Conservation (phyloP, 371 early-diverging fungal species). For the Actinomortierella wolfii region DNA sequence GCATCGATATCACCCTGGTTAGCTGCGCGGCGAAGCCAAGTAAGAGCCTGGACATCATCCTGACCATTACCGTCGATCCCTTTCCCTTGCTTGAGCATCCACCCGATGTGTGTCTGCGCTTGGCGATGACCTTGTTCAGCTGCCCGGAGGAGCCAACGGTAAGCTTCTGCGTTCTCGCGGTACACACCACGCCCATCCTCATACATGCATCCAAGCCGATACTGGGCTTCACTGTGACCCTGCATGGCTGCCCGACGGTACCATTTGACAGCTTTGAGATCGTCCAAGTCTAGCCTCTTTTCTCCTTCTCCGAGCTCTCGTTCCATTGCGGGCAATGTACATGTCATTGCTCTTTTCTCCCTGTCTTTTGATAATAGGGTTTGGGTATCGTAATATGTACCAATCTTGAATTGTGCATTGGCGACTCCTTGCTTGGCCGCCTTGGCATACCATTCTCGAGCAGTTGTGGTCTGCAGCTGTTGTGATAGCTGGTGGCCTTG, state of each 20-base stretch:
- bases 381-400: no score
- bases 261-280: constrained; percentile 78
- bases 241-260: constrained; percentile 75
- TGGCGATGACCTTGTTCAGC: constrained; percentile 46
- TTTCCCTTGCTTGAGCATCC: no score
- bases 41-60: no score
- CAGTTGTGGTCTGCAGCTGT: no score
- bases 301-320: no score
- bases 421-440: constrained; percentile 65
- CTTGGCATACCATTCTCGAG: constrained; percentile 61
- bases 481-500: constrained; percentile 52
- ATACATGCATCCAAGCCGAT: constrained; percentile 76
- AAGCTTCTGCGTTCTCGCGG: constrained; percentile 66
- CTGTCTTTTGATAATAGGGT: no score
- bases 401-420: constrained; percentile 34
- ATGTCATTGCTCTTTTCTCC: no score
- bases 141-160: constrained; percentile 70
- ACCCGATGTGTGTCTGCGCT: no score
- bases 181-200: constrained; percentile 82
- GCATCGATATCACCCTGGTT: no score
- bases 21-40: no score
- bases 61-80: no score
- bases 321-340: no score
- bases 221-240: constrained; percentile 73
- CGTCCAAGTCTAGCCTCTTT: constrained; percentile 21